Conservation (phyloP, 2,329 filamentous ascomycete species). For the Apiospora phragmitis region DNA sequence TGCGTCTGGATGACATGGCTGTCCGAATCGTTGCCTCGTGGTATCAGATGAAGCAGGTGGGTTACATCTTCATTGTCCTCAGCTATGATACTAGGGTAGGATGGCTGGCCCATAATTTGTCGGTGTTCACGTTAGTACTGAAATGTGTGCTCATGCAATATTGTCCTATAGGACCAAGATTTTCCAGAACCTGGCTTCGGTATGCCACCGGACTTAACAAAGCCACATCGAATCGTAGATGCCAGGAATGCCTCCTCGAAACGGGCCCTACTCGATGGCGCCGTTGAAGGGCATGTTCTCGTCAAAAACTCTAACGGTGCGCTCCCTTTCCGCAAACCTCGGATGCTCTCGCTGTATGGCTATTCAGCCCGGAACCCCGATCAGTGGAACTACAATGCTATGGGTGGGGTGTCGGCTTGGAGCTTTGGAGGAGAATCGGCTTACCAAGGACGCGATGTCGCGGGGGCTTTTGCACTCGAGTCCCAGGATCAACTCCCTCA, state of each 20-base stretch:
- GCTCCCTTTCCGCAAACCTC: conserved; percentile 53
- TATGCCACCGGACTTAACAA: conserved; percentile 48
- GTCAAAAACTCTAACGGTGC: conserved; percentile 60
- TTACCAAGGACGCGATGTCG: conserved; percentile 31
- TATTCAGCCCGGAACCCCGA: conserved; percentile 56
- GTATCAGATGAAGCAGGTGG: conserved; percentile 47
- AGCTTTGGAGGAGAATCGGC: conserved; percentile 41
- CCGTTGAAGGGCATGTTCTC: conserved; percentile 63
- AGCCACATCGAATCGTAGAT: conserved; percentile 54
- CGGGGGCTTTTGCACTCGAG: conserved; percentile 30
- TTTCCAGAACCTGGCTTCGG: conserved; percentile 51
- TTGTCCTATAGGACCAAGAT: conserved; percentile 42
- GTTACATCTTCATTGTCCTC: not conserved
- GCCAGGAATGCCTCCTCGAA: conserved; percentile 49
- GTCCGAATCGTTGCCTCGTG: conserved; percentile 53
- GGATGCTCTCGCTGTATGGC: conserved; percentile 59
- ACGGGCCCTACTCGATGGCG: conserved; percentile 51
- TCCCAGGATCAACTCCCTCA: conserved; percentile 36
- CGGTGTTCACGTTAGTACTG: no score
- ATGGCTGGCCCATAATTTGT: not conserved
- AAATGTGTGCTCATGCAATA: not conserved
- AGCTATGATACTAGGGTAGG: not conserved
- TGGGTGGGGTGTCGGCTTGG: conserved; percentile 36
- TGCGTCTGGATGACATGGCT: conserved; percentile 63
- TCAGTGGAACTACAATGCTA: conserved; percentile 40